Conservation (phyloP, 2,329 filamentous ascomycete genomes). For the Ilyonectria mors-panacis region DNA sequence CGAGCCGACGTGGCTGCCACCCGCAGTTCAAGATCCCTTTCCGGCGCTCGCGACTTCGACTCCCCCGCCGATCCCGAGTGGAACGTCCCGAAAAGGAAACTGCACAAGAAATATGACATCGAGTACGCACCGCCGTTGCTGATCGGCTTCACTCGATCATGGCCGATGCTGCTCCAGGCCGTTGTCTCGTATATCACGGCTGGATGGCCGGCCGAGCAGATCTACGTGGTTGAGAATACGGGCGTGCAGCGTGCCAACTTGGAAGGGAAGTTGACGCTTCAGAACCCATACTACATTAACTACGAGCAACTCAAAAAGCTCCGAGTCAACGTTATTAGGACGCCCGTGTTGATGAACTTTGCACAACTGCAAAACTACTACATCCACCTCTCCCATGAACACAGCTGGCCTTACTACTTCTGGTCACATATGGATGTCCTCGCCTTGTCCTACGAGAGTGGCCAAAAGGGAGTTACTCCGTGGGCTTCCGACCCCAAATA, state of each 20-base stretch:
- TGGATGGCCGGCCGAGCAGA: constrained; percentile 70
- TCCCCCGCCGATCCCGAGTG: not conserved
- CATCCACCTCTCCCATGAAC: constrained; percentile 60
- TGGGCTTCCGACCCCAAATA: constrained; percentile 55
- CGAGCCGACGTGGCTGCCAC: not conserved
- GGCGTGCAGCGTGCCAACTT: constrained; percentile 68
- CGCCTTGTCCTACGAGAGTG: constrained; percentile 59
- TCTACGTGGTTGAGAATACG: constrained; percentile 73
- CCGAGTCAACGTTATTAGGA: constrained; percentile 66
- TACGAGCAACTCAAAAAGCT: constrained; percentile 65
- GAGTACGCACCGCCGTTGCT: constrained; percentile 64
- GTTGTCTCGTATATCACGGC: constrained; percentile 71
- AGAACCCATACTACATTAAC: constrained; percentile 72
- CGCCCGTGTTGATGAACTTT: constrained; percentile 67
- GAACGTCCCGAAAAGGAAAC: not conserved
- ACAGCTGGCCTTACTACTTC: constrained; percentile 66
- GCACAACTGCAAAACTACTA: constrained; percentile 71
- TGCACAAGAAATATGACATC: constrained; percentile 33
- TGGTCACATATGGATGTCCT: constrained; percentile 72
- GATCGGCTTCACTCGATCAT: constrained; percentile 72
- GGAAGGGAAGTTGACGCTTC: constrained; percentile 61
- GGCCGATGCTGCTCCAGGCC: constrained; percentile 68
- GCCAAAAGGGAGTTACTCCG: constrained; percentile 52
- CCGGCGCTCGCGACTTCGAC: not conserved
- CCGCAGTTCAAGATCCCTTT: not conserved